Percentiles rank a stretch among this genome's conserved stretches.
phyloP scores from a whole-genome alignment of 352 stramenopile genomes.

The Phytophthora brassicae region DNA sequence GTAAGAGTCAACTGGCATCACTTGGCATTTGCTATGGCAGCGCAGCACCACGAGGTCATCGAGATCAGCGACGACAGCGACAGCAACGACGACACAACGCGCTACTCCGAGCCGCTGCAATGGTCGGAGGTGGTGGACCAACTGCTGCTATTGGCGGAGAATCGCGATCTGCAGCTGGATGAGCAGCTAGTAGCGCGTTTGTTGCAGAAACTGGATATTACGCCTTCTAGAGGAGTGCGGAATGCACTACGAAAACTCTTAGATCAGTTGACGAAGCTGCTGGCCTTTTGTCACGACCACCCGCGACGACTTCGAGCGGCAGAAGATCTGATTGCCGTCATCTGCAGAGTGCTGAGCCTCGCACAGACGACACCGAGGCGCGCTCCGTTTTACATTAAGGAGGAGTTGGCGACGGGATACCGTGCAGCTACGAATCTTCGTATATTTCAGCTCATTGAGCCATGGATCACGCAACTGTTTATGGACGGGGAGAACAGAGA shows the following conservation, averaged over 20 bases:
- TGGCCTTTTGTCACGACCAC: constrained; percentile 7
- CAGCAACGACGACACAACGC: background rate
- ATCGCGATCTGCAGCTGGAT: constrained; percentile 16
- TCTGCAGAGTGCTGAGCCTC: constrained; percentile 34
- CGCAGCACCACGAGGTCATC: constrained; percentile 22
- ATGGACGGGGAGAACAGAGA: background rate
- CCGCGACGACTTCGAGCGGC: constrained; percentile 1
- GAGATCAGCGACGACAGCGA: constrained; percentile 20
- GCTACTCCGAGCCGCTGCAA: background rate
- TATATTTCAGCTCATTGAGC: constrained; percentile 15
- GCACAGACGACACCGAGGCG: background rate
- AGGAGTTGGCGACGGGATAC: background rate
- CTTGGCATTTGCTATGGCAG: background rate
- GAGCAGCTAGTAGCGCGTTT: background rate
- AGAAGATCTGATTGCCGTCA: constrained; percentile 15
- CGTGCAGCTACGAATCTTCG: background rate
- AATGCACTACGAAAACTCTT: constrained; percentile 3
- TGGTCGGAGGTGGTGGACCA: constrained; percentile 16
- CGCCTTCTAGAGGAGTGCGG: background rate
- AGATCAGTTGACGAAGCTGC: constrained; percentile 12
- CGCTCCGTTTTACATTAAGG: constrained; percentile 1
- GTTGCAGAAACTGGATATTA: constrained; percentile 11
- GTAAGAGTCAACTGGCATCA: constrained; percentile 2
- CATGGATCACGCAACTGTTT: constrained; percentile 13
- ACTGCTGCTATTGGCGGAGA: constrained; percentile 22